These are phyloP conservation scores for Stachybotrys chartarum DNA, from an alignment of 2,329 filamentous ascomycete genomes.

Conservation along the genomic window DNA sequence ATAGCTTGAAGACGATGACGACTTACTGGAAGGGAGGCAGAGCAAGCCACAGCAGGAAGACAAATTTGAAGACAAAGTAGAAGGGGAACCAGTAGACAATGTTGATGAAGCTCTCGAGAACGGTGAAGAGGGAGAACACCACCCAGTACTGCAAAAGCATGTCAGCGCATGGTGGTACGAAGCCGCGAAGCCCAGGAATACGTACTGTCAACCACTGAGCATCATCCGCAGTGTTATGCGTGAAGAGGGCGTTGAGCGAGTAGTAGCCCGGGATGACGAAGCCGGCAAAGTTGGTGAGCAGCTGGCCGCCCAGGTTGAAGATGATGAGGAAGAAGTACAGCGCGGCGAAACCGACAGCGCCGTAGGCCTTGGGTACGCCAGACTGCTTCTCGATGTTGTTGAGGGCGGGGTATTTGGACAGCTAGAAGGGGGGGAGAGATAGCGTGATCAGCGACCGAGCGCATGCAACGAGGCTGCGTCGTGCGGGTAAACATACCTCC, in stretches of 20 bases:
- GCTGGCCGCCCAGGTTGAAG: conserved; percentile 86
- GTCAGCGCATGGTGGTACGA: conserved; percentile 23
- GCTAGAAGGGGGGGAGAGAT: conserved; percentile 36
- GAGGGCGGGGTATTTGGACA: conserved; percentile 77
- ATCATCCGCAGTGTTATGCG: conserved; percentile 63
- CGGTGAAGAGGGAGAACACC: conserved; percentile 74
- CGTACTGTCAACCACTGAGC: conserved; percentile 72
- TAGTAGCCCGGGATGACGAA: conserved; percentile 82
- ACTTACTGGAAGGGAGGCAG: conserved; percentile 88
- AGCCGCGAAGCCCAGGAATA: conserved; percentile 9
- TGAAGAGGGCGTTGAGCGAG: conserved; percentile 73
- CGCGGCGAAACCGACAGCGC: conserved; percentile 64
- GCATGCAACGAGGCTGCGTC: background rate
- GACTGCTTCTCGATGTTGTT: conserved; percentile 83
- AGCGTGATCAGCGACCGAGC: background rate
- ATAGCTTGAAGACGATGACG: background rate
- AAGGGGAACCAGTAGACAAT: conserved; percentile 96
- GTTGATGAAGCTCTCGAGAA: conserved; percentile 74
- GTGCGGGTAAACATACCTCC: conserved; percentile 52
- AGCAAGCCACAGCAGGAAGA: conserved; percentile 94
- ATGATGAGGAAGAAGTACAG: conserved; percentile 89
- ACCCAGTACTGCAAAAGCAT: conserved; percentile 68
- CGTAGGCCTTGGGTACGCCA: conserved; percentile 78
- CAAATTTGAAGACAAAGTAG: conserved; percentile 99
- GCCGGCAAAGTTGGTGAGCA: conserved; percentile 79